These are phyloP conservation scores for Crinitomyces ghanaensis DNA, from an alignment of 805 yeast species.

Conservation along the genomic window DNA sequence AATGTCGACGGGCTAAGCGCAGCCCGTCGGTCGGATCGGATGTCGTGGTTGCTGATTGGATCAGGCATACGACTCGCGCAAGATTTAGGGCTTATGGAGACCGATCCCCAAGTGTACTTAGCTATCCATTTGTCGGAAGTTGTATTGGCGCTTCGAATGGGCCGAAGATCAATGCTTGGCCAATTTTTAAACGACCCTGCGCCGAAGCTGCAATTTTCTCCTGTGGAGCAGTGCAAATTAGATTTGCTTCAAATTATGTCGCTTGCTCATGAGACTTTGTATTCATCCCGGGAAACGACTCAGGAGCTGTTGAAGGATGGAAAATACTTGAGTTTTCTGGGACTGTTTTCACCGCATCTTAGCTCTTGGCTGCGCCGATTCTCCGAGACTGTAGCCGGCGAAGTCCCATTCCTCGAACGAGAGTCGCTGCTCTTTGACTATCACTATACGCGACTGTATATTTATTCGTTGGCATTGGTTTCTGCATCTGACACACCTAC, in stretches of 20 bases:
- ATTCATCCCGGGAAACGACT: slow-evolving; percentile 36
- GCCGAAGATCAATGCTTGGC: slow-evolving; percentile 65
- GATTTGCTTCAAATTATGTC: slow-evolving; percentile 71
- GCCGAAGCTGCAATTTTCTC: slow-evolving; percentile 40
- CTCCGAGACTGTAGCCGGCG: slow-evolving; percentile 28
- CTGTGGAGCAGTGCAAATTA: slow-evolving; percentile 61
- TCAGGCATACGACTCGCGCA: slow-evolving; percentile 78
- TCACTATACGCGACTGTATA: slow-evolving; percentile 72
- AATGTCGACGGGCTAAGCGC: slow-evolving; percentile 53
- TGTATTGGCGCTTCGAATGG: slow-evolving; percentile 68
- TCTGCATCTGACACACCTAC: slow-evolving; percentile 17
- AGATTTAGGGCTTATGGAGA: slow-evolving; percentile 70
- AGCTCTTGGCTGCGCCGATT: slow-evolving; percentile 69
- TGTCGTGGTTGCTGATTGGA: slow-evolving; percentile 92
- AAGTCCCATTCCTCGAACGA: slow-evolving; percentile 37
- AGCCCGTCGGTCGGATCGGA: slow-evolving; percentile 72
- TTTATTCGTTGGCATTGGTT: slow-evolving; percentile 68
- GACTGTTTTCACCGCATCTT: slow-evolving; percentile 63
- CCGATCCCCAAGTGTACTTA: slow-evolving; percentile 58
- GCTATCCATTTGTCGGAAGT: slow-evolving; percentile 83
- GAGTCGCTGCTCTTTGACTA: slow-evolving; percentile 74
- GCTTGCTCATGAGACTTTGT: slow-evolving; percentile 73
- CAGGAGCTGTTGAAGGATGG: slow-evolving; percentile 24
- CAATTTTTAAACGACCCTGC: slow-evolving; percentile 50
- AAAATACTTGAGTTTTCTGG: slow-evolving; percentile 51